These are phyloP conservation scores for Paramicrosporidium saccamoebae DNA, from an alignment of 371 early-diverging fungal genomes.

Conservation along the genomic window DNA sequence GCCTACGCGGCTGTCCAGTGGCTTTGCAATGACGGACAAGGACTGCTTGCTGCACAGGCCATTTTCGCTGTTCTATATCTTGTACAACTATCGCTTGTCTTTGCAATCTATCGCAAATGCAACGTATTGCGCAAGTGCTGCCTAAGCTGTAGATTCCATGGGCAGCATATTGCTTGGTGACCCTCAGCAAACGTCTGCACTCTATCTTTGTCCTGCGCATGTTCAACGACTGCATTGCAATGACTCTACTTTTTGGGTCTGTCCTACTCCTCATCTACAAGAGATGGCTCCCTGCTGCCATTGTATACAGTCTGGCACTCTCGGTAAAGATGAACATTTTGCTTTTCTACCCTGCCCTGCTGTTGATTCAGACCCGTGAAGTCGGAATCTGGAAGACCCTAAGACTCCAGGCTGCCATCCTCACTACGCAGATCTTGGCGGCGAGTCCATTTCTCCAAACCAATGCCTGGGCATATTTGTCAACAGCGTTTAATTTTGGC, in stretches of 20 bases:
- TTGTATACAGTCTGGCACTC: conserved; percentile 26
- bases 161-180: conserved; percentile 15
- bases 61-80: conserved; percentile 38
- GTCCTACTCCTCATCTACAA: conserved; percentile 16
- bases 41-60: conserved; percentile 34
- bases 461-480: conserved; percentile 21
- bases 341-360: conserved; percentile 52
- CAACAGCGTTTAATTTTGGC: conserved; percentile 45
- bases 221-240: conserved; percentile 69
- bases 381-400: conserved; percentile 2
- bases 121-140: conserved; percentile 1
- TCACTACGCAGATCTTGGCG: conserved; percentile 9
- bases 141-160: conserved; percentile 16
- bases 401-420: conserved; percentile 1
- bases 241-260: conserved; percentile 27
- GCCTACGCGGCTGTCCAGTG: conserved; percentile 28
- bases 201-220: conserved; percentile 58
- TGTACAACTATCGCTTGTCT: conserved; percentile 16
- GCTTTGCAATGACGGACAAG: conserved; percentile 22
- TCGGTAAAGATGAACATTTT: conserved; percentile 77
- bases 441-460: conserved; percentile 28
- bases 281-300: conserved; percentile 12
- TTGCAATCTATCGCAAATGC: conserved; percentile 18
- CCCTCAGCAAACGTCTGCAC: conserved; percentile 39
- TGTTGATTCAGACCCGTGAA: conserved; percentile 7